Percentiles rank a stretch among this genome's conserved stretches.
phyloP scores from a whole-genome alignment of 2,329 filamentous ascomycete genomes.

The Apiospora malaysiana region DNA sequence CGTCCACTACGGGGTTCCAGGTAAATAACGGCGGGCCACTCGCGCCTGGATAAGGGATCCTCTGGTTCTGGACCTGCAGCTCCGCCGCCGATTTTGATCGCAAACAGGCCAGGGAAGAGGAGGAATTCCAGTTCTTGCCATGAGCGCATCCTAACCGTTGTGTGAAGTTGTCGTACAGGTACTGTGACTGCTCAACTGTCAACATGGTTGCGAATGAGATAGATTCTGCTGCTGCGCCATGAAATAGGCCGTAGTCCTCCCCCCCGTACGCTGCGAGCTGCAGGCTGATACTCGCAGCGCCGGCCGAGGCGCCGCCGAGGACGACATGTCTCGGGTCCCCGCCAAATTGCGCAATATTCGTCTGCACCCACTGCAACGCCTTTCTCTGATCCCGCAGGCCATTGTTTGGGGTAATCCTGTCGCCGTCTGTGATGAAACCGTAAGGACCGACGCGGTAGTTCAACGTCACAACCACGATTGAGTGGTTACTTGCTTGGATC shows the following conservation, averaged over 20 bases:
- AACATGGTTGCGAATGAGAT: constrained; percentile 57
- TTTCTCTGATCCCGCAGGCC: constrained; percentile 75
- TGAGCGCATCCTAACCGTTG: constrained; percentile 46
- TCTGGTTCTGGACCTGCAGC: constrained; percentile 49
- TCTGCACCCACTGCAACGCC: constrained; percentile 72
- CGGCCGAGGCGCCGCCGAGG: constrained; percentile 72
- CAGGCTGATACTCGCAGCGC: constrained; percentile 68
- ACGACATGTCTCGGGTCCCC: constrained; percentile 72
- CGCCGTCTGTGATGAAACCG: constrained; percentile 70
- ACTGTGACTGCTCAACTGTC: constrained; percentile 53
- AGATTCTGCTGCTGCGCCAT: constrained; percentile 56
- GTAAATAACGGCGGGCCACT: constrained; percentile 51
- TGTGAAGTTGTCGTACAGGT: constrained; percentile 58
- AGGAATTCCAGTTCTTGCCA: constrained; percentile 28
- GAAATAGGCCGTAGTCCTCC: constrained; percentile 54
- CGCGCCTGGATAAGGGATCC: constrained; percentile 46
- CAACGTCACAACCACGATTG: constrained; percentile 73
- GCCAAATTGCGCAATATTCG: constrained; percentile 70
- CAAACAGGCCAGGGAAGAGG: constrained; percentile 52
- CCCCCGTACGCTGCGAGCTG: constrained; percentile 65
- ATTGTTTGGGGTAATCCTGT: constrained; percentile 66
- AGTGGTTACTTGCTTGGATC: constrained; percentile 60
- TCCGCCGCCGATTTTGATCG: constrained; percentile 47
- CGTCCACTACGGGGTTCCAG: constrained; percentile 62
- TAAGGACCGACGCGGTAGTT: constrained; percentile 80